These are phyloP conservation scores for Hypoxylon sp. DNA, from an alignment of 2,329 filamentous ascomycete genomes.

Conservation along the genomic window DNA sequence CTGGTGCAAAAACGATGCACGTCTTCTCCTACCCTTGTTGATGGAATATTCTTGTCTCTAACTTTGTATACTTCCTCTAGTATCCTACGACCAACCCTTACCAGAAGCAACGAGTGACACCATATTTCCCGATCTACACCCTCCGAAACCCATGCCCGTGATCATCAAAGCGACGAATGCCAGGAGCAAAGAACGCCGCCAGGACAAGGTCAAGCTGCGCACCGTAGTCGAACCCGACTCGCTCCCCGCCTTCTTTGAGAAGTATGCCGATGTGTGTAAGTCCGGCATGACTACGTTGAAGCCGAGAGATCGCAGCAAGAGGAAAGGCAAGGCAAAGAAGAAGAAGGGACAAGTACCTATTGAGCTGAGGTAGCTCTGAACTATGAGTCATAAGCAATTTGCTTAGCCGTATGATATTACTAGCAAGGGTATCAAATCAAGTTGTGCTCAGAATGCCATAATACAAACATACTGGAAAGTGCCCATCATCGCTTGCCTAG, in stretches of 20 bases:
- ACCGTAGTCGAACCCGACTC: slow-evolving; percentile 84
- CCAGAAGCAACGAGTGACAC: slow-evolving; percentile 62
- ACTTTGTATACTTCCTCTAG: slow-evolving; percentile 52
- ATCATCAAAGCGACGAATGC: slow-evolving; percentile 89
- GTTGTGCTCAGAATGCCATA: neutral
- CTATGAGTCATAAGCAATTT: slow-evolving; percentile 1
- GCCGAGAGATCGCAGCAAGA: slow-evolving; percentile 92
- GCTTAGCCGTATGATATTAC: neutral
- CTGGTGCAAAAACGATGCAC: slow-evolving; percentile 83
- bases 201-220: slow-evolving; percentile 79
- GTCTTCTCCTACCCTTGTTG: slow-evolving; percentile 45
- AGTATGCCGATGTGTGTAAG: slow-evolving; percentile 94
- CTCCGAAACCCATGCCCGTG: slow-evolving; percentile 75
- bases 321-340: slow-evolving; percentile 83
- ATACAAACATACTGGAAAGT: slow-evolving; percentile 1
- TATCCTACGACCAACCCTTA: slow-evolving; percentile 62
- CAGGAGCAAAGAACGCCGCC: slow-evolving; percentile 71
- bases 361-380: neutral
- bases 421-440: neutral
- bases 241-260: slow-evolving; percentile 83
- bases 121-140: slow-evolving; percentile 72
- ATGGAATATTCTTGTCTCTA: slow-evolving; percentile 4
- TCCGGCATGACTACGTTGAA: slow-evolving; percentile 89
- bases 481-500: neutral
- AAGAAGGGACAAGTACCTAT: slow-evolving; percentile 65